A percentile compares a stretch with the other conserved stretches of the same genome.
These are phyloP conservation scores for Halophytophthora batemanensis DNA, from an alignment of 352 stramenopile species.

Conservation along the genomic window DNA sequence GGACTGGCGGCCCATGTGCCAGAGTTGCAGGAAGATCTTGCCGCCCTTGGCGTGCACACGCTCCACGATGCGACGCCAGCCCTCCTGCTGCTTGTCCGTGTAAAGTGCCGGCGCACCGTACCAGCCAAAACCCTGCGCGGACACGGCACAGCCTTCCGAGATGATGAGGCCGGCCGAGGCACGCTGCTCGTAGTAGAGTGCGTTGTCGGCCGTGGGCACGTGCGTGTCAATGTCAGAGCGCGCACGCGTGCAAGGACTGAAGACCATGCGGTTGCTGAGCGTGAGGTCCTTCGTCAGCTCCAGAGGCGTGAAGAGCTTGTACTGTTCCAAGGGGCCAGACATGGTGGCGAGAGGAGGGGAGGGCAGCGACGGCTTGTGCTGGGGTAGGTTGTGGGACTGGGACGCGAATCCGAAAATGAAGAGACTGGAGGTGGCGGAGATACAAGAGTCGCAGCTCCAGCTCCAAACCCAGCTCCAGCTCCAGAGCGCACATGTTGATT, in stretches of 20 bases:
- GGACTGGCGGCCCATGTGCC: conserved; percentile 63
- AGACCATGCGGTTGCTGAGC: conserved; percentile 44
- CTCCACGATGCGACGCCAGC: conserved; percentile 20
- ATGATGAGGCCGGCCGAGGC: conserved; percentile 24
- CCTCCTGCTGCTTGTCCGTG: conserved; percentile 21
- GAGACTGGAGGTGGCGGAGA: too few species aligned
- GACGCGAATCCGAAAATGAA: too few species aligned
- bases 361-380: too few species aligned
- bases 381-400: too few species aligned
- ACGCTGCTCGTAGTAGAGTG: conserved; percentile 29
- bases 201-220: conserved; percentile 26
- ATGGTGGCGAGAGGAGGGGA: conserved; percentile 4
- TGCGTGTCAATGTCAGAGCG: conserved; percentile 25
- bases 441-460: too few species aligned
- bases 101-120: conserved; percentile 42
- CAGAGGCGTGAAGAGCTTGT: conserved; percentile 41
- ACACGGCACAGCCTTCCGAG: conserved; percentile 23
- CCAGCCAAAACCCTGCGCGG: conserved; percentile 27
- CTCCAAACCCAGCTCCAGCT: too few species aligned
- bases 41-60: conserved; percentile 16
- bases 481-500: too few species aligned
- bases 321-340: conserved; percentile 26
- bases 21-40: conserved; percentile 72
- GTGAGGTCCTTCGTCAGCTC: conserved; percentile 24
- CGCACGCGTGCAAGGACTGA: conserved; percentile 36